These are phyloP conservation scores for Candida krabiensis DNA, from an alignment of 805 yeast genomes.

Conservation along the genomic window DNA sequence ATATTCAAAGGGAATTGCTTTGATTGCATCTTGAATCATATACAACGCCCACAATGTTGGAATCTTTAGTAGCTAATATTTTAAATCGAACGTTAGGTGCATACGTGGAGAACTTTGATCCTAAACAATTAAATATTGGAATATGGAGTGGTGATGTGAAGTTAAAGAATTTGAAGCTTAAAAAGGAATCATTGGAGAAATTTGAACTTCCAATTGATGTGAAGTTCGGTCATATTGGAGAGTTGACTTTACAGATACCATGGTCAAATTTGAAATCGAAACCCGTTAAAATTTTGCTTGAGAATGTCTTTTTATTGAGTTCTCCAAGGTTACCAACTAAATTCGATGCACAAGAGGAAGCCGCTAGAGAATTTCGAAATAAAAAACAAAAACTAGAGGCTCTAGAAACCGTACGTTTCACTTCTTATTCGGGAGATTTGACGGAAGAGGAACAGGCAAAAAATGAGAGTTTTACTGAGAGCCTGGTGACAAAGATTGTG, in stretches of 20 bases:
- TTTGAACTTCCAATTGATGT: constrained; percentile 86
- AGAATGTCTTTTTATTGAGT: constrained; percentile 83
- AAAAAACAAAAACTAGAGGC: constrained; percentile 66
- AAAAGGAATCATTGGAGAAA: constrained; percentile 86
- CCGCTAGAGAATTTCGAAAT: constrained; percentile 58
- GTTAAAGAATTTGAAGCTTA: constrained; percentile 70
- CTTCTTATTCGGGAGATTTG: constrained; percentile 25
- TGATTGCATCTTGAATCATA: too few relatives aligned
- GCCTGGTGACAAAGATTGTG: constrained; percentile 82
- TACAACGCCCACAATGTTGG: constrained; percentile 62
- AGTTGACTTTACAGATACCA: constrained; percentile 86
- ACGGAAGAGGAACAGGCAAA: constrained; percentile 43
- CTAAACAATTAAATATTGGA: constrained; percentile 91
- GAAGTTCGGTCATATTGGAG: constrained; percentile 86
- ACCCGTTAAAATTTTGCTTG: constrained; percentile 85
- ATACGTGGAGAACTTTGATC: constrained; percentile 93
- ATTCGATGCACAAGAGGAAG: constrained; percentile 56
- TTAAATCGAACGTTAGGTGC: constrained; percentile 64
- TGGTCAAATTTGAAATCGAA: constrained; percentile 93
- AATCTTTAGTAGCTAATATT: constrained; percentile 62
- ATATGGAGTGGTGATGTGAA: constrained; percentile 98
- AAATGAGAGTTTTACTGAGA: constrained; percentile 83
- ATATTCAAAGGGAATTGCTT: too few relatives aligned
- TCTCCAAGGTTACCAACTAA: constrained; percentile 65
- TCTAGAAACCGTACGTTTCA: constrained; percentile 59